A percentile compares a stretch with the other conserved stretches of the same genome.
These are phyloP conservation scores for Pleurotus cornucopiae DNA, from an alignment of 768 basidiomycete genomes.

Conservation along the genomic window DNA sequence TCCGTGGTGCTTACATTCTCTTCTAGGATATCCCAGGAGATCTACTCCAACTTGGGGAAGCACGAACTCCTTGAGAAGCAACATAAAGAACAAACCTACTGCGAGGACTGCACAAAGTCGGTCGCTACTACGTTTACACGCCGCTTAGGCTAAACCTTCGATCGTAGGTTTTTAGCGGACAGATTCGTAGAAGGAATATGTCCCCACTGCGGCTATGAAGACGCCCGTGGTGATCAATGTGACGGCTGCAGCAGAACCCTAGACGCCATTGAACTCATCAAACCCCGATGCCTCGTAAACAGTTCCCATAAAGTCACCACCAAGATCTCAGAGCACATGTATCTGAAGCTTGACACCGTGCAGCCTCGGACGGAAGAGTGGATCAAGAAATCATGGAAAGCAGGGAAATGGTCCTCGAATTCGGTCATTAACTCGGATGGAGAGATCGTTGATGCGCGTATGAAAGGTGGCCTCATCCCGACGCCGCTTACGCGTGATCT, in stretches of 20 bases:
- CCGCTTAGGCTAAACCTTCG: background rate
- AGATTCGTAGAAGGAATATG: conserved; percentile 98
- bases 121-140: conserved; percentile 11
- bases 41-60: conserved; percentile 80
- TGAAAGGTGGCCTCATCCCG: conserved; percentile 81
- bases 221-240: conserved; percentile 98
- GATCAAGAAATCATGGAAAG: conserved; percentile 75
- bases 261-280: conserved; percentile 88
- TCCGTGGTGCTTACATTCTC: background rate
- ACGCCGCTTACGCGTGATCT: conserved; percentile 93
- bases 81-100: conserved; percentile 90
- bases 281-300: conserved; percentile 90
- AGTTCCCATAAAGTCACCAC: conserved; percentile 75
- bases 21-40: conserved; percentile 81
- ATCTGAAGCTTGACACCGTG: conserved; percentile 78
- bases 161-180: conserved; percentile 83
- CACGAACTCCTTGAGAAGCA: conserved; percentile 77
- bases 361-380: conserved; percentile 84
- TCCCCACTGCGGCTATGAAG: conserved; percentile 90
- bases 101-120: conserved; percentile 84
- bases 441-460: conserved; percentile 82
- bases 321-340: conserved; percentile 84
- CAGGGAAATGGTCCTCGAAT: conserved; percentile 91
- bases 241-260: conserved; percentile 90
- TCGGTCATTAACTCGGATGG: conserved; percentile 87